A percentile compares a stretch with the other conserved stretches of the same genome.
Evolutionary conservation across 306 rosid genomes (phyloP).

Genomic region (Quercus parvula): DNA sequence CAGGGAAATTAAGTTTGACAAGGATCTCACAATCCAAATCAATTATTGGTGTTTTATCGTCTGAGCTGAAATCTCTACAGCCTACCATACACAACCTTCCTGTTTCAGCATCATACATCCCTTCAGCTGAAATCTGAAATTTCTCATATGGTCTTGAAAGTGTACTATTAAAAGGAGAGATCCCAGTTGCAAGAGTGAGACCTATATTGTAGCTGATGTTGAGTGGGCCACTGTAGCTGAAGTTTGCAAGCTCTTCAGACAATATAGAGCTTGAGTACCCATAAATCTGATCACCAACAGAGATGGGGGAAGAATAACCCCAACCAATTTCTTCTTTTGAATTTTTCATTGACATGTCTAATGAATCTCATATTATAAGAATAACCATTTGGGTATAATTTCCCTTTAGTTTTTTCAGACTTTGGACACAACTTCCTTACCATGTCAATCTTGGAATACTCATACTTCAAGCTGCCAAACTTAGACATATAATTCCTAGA

Average conservation of each 20-base stretch:
- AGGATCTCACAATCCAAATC: constrained; percentile 49
- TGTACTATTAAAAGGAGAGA: constrained; percentile 1
- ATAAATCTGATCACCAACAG: constrained; percentile 28
- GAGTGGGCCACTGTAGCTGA: neutral
- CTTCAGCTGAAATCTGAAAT: constrained; percentile 48
- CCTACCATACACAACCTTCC: constrained; percentile 77
- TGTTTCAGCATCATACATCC: constrained; percentile 45
- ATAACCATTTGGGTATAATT: constrained; percentile 18
- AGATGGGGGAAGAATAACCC: constrained; percentile 38
- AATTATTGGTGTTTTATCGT: neutral
- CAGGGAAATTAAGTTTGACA: constrained; percentile 49
- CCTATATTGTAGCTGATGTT: constrained; percentile 28
- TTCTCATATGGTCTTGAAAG: neutral
- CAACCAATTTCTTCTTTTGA: neutral
- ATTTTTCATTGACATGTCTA: constrained; percentile 31
- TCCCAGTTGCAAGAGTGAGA: neutral
- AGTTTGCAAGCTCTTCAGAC: neutral
- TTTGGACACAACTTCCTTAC: constrained; percentile 34
- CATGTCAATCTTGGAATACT: constrained; percentile 38
- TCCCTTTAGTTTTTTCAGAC: neutral
- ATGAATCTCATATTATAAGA: constrained; percentile 42
- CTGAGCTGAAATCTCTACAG: constrained; percentile 33
- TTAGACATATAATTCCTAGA: neutral
- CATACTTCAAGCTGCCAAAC: constrained; percentile 26
- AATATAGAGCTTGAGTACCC: neutral